Conservation (phyloP, 1,284 basidiomycete species). For the Mycena sp. region DNA sequence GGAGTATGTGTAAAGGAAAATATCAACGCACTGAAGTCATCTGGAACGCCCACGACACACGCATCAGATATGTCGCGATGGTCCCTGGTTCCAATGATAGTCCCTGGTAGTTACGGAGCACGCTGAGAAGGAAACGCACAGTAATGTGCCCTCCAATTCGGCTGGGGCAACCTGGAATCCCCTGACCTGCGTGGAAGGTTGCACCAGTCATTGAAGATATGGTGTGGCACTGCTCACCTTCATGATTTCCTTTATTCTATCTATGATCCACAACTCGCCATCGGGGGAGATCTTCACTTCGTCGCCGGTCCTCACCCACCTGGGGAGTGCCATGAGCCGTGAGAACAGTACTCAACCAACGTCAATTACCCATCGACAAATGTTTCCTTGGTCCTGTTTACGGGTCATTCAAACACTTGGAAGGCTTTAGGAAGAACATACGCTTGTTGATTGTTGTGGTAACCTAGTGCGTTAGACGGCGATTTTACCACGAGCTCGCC, state of each 20-base stretch:
- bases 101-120: too few species aligned
- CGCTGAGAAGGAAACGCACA: slow-evolving; percentile 6
- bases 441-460: slow-evolving; percentile 70
- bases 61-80: slow-evolving; percentile 76
- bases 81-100: slow-evolving; percentile 55
- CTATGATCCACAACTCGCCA: slow-evolving; percentile 70
- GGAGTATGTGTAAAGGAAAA: background rate
- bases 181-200: slow-evolving; percentile 52
- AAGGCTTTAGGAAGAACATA: slow-evolving; percentile 46
- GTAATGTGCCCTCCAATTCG: slow-evolving; percentile 73
- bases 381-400: slow-evolving; percentile 63
- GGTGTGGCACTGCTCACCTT: slow-evolving; percentile 44
- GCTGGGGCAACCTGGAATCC: slow-evolving; percentile 77
- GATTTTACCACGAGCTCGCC: slow-evolving; percentile 70
- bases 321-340: slow-evolving; percentile 34
- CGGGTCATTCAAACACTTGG: background rate
- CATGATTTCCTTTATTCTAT: slow-evolving; percentile 77
- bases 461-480: slow-evolving; percentile 66
- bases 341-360: background rate
- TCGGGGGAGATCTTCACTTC: slow-evolving; percentile 66
- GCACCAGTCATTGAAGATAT: background rate
- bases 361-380: slow-evolving; percentile 57
- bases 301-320: slow-evolving; percentile 79
- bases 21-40: slow-evolving; percentile 62
- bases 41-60: slow-evolving; percentile 81